Evolutionary conservation across 768 basidiomycete genomes (phyloP).

Genomic region (Antrodiella citrinella): DNA sequence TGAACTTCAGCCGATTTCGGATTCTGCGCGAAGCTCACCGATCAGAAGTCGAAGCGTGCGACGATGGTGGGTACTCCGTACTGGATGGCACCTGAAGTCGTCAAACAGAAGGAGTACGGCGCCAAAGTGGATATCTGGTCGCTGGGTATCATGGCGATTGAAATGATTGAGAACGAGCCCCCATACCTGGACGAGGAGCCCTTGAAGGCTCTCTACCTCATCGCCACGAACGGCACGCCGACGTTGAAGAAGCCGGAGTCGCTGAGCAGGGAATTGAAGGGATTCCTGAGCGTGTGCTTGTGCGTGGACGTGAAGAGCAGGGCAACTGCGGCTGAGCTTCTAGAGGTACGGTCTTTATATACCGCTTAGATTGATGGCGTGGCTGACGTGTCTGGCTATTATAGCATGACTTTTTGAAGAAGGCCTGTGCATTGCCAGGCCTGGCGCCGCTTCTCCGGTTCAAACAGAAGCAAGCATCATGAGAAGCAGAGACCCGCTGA

Average conservation of each 20-base stretch:
- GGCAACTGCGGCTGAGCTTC: conserved; percentile 80
- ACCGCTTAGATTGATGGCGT: neutral
- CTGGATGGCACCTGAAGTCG: conserved; percentile 99
- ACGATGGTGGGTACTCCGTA: conserved; percentile 99
- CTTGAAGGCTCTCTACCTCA: conserved; percentile 87
- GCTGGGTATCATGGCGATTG: conserved; percentile 95
- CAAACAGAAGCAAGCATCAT: conserved; percentile 51
- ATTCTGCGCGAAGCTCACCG: conserved; percentile 92
- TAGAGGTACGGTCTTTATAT: conserved; percentile 52
- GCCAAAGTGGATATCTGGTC: conserved; percentile 98
- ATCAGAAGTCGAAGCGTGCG: conserved; percentile 95
- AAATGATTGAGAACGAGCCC: conserved; percentile 98
- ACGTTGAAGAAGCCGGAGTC: conserved; percentile 95
- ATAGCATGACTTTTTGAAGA: conserved; percentile 91
- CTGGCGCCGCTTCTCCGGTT: conserved; percentile 83
- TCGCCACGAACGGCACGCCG: conserved; percentile 97
- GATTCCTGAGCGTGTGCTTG: conserved; percentile 94
- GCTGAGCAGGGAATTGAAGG: conserved; percentile 87
- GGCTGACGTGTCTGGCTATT: neutral
- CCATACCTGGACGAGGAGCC: conserved; percentile 96
- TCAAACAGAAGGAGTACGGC: conserved; percentile 95
- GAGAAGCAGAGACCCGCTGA: too few species aligned
- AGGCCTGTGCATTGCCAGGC: conserved; percentile 74
- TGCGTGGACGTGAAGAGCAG: conserved; percentile 95
- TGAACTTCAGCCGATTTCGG: conserved; percentile 77